Evolutionary conservation across 2,329 filamentous ascomycete species (phyloP).

Genomic region (Ophiostoma sp.): DNA sequence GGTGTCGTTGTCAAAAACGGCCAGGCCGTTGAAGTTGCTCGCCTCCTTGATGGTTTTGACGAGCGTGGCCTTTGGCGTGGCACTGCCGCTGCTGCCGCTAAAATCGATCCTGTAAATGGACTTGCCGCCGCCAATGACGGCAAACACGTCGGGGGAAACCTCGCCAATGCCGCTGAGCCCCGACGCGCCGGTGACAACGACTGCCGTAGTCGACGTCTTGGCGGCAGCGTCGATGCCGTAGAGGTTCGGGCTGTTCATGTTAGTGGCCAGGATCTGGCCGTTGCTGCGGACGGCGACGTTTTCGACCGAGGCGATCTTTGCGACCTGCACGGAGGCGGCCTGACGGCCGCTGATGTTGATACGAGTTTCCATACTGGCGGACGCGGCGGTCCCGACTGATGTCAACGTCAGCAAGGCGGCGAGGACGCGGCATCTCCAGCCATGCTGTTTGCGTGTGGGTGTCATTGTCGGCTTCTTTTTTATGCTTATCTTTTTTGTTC

Average conservation of each 20-base stretch:
- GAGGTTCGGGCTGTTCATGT: slow-evolving; percentile 34
- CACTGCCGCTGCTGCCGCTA: not conserved
- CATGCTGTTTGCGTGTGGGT: not conserved
- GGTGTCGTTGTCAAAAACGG: not conserved
- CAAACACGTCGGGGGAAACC: not conserved
- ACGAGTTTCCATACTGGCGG: too few relatives aligned
- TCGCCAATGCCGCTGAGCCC: not conserved
- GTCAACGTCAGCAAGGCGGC: not conserved
- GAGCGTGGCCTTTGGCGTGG: not conserved
- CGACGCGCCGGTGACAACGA: not conserved
- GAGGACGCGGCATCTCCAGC: not conserved
- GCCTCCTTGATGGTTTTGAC: not conserved
- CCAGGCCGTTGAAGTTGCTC: not conserved
- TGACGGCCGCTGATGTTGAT: not conserved
- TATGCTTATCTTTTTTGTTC: not conserved
- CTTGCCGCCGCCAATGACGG: not conserved
- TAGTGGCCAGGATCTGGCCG: slow-evolving; percentile 34
- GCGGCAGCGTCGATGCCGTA: not conserved
- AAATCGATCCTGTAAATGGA: not conserved
- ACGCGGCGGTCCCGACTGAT: not conserved
- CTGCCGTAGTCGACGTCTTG: not conserved
- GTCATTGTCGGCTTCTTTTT: not conserved
- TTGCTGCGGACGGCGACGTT: slow-evolving; percentile 34
- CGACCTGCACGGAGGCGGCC: not conserved
- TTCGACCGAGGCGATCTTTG: slow-evolving; percentile 29